These are phyloP conservation scores for Pseudogymnoascus pannorum DNA, from an alignment of 2,329 filamentous ascomycete species.

Conservation along the genomic window DNA sequence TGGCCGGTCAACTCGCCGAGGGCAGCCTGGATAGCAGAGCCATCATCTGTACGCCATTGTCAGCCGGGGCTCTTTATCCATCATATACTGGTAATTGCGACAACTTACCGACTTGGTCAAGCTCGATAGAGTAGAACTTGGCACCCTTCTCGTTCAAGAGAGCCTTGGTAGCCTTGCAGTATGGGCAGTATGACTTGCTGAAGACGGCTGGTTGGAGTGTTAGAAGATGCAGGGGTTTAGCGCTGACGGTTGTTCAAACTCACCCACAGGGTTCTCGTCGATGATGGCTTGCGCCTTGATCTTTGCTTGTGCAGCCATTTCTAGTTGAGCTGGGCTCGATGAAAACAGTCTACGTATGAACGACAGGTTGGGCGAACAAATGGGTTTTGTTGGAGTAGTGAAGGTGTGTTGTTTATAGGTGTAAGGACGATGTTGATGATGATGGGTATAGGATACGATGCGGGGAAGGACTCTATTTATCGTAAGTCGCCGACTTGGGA, in stretches of 20 bases:
- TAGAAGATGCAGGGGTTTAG: neutral
- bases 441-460: neutral
- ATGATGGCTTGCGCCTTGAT: conserved; percentile 80
- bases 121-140: conserved; percentile 69
- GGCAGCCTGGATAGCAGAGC: conserved; percentile 72
- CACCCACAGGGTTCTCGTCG: conserved; percentile 79
- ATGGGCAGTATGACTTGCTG: conserved; percentile 94
- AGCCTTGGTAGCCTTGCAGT: conserved; percentile 75
- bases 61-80: neutral
- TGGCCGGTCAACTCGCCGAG: conserved; percentile 75
- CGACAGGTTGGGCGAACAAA: conserved; percentile 43
- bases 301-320: conserved; percentile 75
- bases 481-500: conserved; percentile 2
- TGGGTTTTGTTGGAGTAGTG: neutral
- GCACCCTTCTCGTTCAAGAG: conserved; percentile 63
- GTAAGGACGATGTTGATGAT: neutral
- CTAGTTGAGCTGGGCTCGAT: conserved; percentile 46
- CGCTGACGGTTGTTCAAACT: conserved; percentile 27
- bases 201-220: conserved; percentile 62
- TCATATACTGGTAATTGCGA: neutral
- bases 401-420: neutral
- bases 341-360: conserved; percentile 68
- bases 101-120: conserved; percentile 73
- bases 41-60: conserved; percentile 56
- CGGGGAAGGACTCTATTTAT: conserved; percentile 8